Base-by-base conservation (phyloP, 768 basidiomycete species). In the Tulasnella sp. region DNA sequence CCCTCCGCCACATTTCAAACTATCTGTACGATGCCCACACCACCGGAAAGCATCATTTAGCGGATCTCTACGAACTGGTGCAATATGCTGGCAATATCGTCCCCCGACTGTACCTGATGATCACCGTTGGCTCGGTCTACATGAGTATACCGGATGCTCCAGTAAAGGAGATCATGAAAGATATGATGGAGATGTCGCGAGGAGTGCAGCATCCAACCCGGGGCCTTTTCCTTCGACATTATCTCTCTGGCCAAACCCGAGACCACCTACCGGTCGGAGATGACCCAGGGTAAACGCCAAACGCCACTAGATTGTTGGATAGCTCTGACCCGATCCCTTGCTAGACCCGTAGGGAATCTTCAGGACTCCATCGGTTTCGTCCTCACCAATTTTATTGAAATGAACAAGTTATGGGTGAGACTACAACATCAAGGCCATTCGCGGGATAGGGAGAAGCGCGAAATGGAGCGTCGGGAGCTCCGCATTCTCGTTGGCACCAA, bases 371-470 rank as follows among this genome's bases (percentile, higher is more conserved):
- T 94, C 78, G 89, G 89, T 2, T 99, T 99, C 82, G 96, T 98
- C 52, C 87, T 99, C 77, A 98, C 96, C 77, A 99, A 99, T 83
- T 99, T 99, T 81, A 94, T 99, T 82, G 97, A 99, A 82, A 99
- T 99, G 97, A 99, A 99, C 88, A 99, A 99, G 82, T 90, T 99
- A 31, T 99, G 97, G 97, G 97, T 99, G 2, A 93, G 97, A 52
- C 87, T 99, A 14, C 97, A 99, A 83, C 97, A 99, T 81, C 94
- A 97, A 81, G 97, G 97, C 0, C 96, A 99, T 81, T 97, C 96
- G 1, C 89, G 95, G 68, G 97, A 99, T 82, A 90, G 96, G 73
- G 97, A 99, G 82, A 97, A 97, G 83, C 92, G 97, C 72, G 97
- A 99, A 83, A 86, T 97, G 86, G 97, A 99, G 82, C 91, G 97